These are phyloP conservation scores for Umbelopsis vinacea DNA, from an alignment of 192 early-diverging fungal genomes.

Conservation along the genomic window DNA sequence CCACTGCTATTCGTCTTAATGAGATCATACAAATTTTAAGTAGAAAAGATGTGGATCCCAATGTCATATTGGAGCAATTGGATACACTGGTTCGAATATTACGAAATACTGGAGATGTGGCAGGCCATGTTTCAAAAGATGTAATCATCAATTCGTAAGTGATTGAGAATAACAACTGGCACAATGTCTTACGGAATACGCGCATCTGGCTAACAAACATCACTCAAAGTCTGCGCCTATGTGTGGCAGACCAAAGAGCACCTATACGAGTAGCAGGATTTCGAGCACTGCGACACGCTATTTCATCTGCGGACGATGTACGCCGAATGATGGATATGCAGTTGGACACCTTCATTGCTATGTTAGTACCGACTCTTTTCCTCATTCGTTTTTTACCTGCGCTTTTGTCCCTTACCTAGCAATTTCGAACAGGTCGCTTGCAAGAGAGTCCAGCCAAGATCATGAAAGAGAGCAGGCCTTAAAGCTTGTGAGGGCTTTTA, in stretches of 20 bases:
- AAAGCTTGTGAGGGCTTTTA: slow-evolving; percentile 70
- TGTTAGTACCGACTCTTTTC: slow-evolving; percentile 44
- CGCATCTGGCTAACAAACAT: neutral
- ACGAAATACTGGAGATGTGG: slow-evolving; percentile 36
- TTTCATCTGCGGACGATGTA: slow-evolving; percentile 46
- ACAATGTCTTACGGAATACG: neutral
- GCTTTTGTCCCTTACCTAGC: neutral
- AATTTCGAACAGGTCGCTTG: slow-evolving; percentile 45
- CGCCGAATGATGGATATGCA: slow-evolving; percentile 53
- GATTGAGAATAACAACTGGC: neutral
- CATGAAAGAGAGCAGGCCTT: slow-evolving; percentile 80
- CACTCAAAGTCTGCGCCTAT: slow-evolving; percentile 46
- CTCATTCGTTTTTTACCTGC: slow-evolving; percentile 1
- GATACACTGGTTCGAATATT: slow-evolving; percentile 37
- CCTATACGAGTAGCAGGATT: slow-evolving; percentile 69
- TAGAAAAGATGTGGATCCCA: neutral
- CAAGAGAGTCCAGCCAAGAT: slow-evolving; percentile 67
- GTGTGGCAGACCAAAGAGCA: slow-evolving; percentile 48
- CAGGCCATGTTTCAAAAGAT: slow-evolving; percentile 33
- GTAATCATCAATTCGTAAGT: slow-evolving; percentile 31
- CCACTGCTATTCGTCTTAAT: neutral
- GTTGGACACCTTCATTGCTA: slow-evolving; percentile 76
- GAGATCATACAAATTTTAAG: neutral
- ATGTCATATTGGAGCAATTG: slow-evolving; percentile 28
- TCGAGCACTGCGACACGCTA: slow-evolving; percentile 64